Conservation (phyloP, 495 filamentous ascomycete species). For the Hypoxylon fragiforme region DNA sequence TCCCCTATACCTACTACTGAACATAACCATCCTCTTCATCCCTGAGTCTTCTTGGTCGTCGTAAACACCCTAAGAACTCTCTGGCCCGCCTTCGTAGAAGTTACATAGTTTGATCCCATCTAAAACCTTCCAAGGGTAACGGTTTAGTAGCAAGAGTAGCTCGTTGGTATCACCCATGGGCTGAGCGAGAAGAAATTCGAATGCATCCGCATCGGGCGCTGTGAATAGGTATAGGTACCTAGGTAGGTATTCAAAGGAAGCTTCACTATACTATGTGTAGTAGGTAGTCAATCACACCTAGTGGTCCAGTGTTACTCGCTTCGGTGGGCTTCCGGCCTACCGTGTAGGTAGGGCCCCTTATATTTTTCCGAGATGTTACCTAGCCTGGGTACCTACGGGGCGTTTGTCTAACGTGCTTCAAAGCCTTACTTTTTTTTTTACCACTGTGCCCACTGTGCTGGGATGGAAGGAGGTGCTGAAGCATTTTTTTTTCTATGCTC, state of each 20-base stretch:
- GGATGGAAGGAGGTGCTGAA: too few relatives aligned
- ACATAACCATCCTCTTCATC: conserved; percentile 49
- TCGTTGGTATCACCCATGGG: conserved; percentile 34
- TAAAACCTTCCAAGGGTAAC: too few relatives aligned
- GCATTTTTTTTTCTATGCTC: conserved; percentile 42
- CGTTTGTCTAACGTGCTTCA: conserved; percentile 12
- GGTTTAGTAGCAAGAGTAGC: conserved; percentile 37
- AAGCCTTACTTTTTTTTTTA: conserved; percentile 44
- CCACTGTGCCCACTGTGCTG: conserved; percentile 34
- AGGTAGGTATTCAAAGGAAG: conserved; percentile 39
- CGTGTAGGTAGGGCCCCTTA: conserved; percentile 24
- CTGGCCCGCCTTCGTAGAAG: conserved; percentile 26
- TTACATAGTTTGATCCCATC: too few relatives aligned
- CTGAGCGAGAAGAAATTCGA: conserved; percentile 35
- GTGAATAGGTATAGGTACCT: too few relatives aligned
- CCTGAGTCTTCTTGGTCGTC: conserved; percentile 45
- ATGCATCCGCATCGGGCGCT: conserved; percentile 23
- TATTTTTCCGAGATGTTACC: conserved; percentile 10
- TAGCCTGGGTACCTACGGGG: background rate
- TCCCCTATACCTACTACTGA: too few relatives aligned
- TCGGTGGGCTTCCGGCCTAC: conserved; percentile 37
- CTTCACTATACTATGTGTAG: conserved; percentile 35
- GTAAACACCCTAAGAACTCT: conserved; percentile 28
- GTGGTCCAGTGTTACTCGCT: conserved; percentile 31
- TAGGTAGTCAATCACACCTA: too few relatives aligned